These are phyloP conservation scores for Lasiosphaeris hirsuta DNA, from an alignment of 495 filamentous ascomycete species.

Conservation along the genomic window DNA sequence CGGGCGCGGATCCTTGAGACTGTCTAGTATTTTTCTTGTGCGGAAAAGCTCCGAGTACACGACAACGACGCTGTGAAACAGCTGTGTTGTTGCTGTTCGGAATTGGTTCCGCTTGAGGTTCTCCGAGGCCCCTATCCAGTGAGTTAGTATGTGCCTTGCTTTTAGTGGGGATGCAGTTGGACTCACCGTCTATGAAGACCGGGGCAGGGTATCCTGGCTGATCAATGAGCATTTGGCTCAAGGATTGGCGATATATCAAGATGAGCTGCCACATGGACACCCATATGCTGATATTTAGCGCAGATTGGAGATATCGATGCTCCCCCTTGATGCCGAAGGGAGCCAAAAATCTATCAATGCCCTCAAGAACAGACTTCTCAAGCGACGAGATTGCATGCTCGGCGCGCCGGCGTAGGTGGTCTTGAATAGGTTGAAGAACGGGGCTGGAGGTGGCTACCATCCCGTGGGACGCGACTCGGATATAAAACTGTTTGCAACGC, in stretches of 20 bases:
- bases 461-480: background rate
- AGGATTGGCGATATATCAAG: slow-evolving; percentile 23
- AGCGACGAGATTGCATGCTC: slow-evolving; percentile 21
- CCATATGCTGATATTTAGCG: slow-evolving; percentile 18
- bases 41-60: slow-evolving; percentile 22
- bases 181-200: slow-evolving; percentile 14
- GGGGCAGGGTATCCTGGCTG: slow-evolving; percentile 14
- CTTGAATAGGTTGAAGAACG: slow-evolving; percentile 11
- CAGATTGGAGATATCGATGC: background rate
- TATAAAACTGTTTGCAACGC: slow-evolving; percentile 20
- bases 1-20: slow-evolving; percentile 9
- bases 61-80: slow-evolving; percentile 20
- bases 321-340: background rate
- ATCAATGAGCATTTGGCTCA: slow-evolving; percentile 8
- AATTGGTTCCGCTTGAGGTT: slow-evolving; percentile 14
- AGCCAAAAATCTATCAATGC: slow-evolving; percentile 12
- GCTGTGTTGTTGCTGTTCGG: slow-evolving; percentile 12
- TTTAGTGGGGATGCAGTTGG: background rate
- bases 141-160: background rate
- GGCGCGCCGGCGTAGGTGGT: slow-evolving; percentile 16
- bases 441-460: background rate
- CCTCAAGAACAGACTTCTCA: slow-evolving; percentile 16
- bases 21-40: slow-evolving; percentile 14
- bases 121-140: slow-evolving; percentile 2
- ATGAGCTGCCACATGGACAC: slow-evolving; percentile 27